Evolutionary conservation across 768 basidiomycete genomes (phyloP), one percentile per base, ranked within the genome.

Genomic region (Termitomyces eurrhizus): DNA sequence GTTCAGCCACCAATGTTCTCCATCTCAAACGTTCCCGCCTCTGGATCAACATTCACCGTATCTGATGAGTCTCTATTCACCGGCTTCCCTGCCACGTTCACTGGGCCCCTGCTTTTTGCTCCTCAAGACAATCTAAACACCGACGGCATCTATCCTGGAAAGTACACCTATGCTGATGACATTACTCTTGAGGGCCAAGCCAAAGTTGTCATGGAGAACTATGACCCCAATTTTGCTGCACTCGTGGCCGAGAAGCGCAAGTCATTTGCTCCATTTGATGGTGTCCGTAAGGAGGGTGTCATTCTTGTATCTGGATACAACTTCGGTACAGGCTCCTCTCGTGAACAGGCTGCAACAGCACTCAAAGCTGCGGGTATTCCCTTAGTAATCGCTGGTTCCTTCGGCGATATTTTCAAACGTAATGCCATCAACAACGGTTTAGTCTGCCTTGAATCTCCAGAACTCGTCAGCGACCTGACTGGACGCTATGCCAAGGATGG

Each of bases 361-460:
- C 87, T 99, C 64, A 94, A 95, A 71, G 85, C 95, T 7, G 92
- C 96, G 0, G 96, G 97, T 16, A 77, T 99, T 4, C 93, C 94
- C 4, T 78, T 97, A 53, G 94, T 99, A 58, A 83, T 99, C 60
- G 94, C 94, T n/a, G 97, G 95, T 37, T 97, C 95, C 35, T 99
- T 99, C 66, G 96, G 97, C 11, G 97, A 99, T 72, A 98, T 98
- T 69, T 99, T 97, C 83, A 98, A 98, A 79, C 87, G 97, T 36
- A 99, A 99, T 73, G 91, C 94, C 18, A 98, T 98, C 77, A 99
- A 99, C 77, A 98, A 99, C 70, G 96, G 95, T 11, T 80, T 99
- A 7, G 92, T 99, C 54, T 97, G 97, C 70, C 74, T 98, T 49
- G 96, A 98, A 75, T 90, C 86, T 60, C 95, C 96, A 0, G 91